Base-by-base conservation (phyloP, 352 stramenopile species). In the Plasmopara viticola region DNA sequence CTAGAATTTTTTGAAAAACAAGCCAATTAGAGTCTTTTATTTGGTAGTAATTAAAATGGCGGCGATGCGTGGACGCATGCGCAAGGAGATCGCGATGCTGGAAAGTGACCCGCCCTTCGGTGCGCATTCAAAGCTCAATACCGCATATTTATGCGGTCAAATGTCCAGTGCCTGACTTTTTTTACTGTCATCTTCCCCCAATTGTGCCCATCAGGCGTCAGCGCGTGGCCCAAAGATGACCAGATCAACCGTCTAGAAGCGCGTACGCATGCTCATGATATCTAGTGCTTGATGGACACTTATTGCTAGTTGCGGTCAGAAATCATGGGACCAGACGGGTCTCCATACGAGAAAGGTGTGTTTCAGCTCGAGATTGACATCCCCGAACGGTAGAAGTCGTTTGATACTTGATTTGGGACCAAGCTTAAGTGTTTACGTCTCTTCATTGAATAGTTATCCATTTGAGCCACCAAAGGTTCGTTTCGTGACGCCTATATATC, bases 1-100 rank as follows among this genome's bases (percentile, higher is more conserved):
- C 6, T 35, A 35, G 31, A 35, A 35, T 35, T 8, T 6, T 35
- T 35, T 25, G 20, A 3, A 25, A 25, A 25, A 25, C 20, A 25
- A 25, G 20, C 20, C 20, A 25, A 25, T 25, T 25, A 25, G 20
- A 25, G 1, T 25, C 20, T 25, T 25, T 1, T 1, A 25, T 25
- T 25, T 25, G 20, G 1, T 25, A 25, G 20, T 1, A 25, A 3
- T 25, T 25, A 5, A 25, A 9, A 89, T 90, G 81, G 67, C 68
- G 15, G 70, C 80, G 12, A 92, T 92, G 81, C 74, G 75, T 28
- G 72, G 76, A 34, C 74, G 81, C 6, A 92, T 90, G 81, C 74
- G 75, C 41, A 87, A 87, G 62, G 81, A 92, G 60, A 76, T 92
- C 48, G 74, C 81, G 58, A 92, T 92, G 78, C 73, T 92, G 18